Conservation (phyloP, 257 asterid genomes). For the Nicotiana benthamiana region DNA sequence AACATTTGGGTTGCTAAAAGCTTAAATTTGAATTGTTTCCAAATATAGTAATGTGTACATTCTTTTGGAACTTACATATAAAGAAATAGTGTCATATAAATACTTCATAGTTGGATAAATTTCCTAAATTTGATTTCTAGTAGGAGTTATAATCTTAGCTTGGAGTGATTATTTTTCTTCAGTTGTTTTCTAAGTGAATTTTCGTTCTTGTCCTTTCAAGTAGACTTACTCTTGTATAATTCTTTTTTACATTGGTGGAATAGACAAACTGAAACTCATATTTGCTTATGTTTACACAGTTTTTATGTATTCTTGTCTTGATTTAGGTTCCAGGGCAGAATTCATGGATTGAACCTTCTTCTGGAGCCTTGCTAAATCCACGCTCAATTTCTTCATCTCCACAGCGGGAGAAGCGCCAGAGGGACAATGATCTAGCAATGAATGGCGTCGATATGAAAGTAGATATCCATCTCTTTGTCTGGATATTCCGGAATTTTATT, state of each 20-base stretch:
- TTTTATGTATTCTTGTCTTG: neutral
- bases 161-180: neutral
- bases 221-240: neutral
- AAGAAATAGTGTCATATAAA: too few relatives aligned
- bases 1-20: too few relatives aligned
- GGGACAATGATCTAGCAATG: conserved; percentile 51
- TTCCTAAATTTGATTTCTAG: neutral
- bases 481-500: neutral
- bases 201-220: neutral
- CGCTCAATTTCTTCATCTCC: conserved; percentile 20
- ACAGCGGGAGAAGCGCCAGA: conserved; percentile 67
- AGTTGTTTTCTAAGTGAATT: neutral
- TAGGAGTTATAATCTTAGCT: neutral
- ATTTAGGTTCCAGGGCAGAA: conserved; percentile 80
- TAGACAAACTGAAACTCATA: neutral
- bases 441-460: conserved; percentile 51
- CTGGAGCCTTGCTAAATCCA: conserved; percentile 25
- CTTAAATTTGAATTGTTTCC: too few relatives aligned
- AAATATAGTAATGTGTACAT: too few relatives aligned
- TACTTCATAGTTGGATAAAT: neutral
- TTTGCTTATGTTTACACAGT: neutral
- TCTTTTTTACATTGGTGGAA: neutral
- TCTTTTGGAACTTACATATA: too few relatives aligned
- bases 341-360: conserved; percentile 56
- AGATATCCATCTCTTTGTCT: conserved; percentile 11